Evolutionary conservation across 768 basidiomycete species (phyloP).

Genomic region (Calocybe gangraenosa): DNA sequence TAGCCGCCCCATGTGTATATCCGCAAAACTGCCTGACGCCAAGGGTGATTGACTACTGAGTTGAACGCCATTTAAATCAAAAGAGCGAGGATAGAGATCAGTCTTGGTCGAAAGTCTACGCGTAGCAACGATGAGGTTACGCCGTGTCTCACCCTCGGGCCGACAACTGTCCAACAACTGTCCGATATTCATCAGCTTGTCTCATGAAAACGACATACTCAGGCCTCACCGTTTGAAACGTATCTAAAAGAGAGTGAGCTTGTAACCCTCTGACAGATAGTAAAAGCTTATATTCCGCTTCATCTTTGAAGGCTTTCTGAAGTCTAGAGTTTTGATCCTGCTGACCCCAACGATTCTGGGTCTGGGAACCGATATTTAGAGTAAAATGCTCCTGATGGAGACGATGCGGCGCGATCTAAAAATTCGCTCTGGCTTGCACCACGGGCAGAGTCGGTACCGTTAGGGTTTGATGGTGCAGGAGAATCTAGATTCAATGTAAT

Average conservation of each 20-base stretch:
- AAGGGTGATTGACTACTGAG: neutral
- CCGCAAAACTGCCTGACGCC: neutral
- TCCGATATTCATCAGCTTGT: neutral
- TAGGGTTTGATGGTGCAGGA: too few relatives aligned
- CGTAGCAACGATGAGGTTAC: conserved; percentile 5
- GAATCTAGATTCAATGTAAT: too few relatives aligned
- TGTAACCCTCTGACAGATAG: neutral
- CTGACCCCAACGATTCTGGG: too few relatives aligned
- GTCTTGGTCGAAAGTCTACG: conserved; percentile 7
- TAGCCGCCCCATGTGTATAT: conserved; percentile 1
- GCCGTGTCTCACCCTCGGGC: neutral
- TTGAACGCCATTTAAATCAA: neutral
- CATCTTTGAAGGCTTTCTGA: neutral
- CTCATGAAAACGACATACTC: neutral
- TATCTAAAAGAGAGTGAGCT: conserved; percentile 5
- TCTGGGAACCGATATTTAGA: too few relatives aligned
- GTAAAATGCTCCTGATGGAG: too few relatives aligned
- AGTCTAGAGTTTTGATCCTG: too few relatives aligned
- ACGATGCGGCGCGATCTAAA: too few relatives aligned
- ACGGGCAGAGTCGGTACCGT: too few relatives aligned
- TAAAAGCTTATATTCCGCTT: neutral
- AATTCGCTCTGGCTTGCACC: too few relatives aligned
- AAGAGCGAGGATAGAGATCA: conserved; percentile 4
- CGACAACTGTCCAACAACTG: conserved; percentile 2
- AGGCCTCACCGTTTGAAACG: conserved; percentile 6